phyloP scores from a whole-genome alignment of 2,329 filamentous ascomycete genomes.

The Ploettnerulaceae sp. region DNA sequence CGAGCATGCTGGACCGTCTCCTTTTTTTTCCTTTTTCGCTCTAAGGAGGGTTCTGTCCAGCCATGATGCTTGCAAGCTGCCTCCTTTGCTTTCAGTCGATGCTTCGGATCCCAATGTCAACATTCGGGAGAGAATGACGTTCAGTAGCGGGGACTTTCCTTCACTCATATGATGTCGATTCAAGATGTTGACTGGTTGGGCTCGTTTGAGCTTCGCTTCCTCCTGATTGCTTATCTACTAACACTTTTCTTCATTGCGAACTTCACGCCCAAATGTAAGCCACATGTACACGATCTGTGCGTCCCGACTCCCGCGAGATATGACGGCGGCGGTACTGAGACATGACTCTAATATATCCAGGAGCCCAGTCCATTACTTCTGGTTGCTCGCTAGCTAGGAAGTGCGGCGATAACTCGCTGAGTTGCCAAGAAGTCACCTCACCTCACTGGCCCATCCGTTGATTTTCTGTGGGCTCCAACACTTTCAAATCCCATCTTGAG shows the following conservation, averaged over 20 bases:
- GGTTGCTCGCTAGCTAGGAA: not conserved
- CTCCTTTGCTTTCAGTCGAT: no score
- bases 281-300: not conserved
- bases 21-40: no score
- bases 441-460: slow-evolving; percentile 14
- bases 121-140: not conserved
- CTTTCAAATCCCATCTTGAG: slow-evolving; percentile 5
- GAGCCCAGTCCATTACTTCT: not conserved
- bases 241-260: no score
- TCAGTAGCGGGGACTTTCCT: no score
- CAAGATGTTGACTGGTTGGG: not conserved
- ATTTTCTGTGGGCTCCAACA: slow-evolving; percentile 10
- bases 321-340: not conserved
- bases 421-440: slow-evolving; percentile 18
- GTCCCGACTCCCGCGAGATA: not conserved
- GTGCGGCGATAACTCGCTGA: slow-evolving; percentile 23
- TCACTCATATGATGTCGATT: no score
- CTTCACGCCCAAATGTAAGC: not conserved
- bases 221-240: not conserved
- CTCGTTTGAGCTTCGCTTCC: not conserved
- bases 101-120: no score
- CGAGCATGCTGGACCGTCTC: no score
- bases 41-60: no score
- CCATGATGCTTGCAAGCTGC: no score
- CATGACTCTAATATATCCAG: not conserved